Base-by-base conservation (phyloP, 2,329 filamentous ascomycete species). In the Paracamarosporium sp. region DNA sequence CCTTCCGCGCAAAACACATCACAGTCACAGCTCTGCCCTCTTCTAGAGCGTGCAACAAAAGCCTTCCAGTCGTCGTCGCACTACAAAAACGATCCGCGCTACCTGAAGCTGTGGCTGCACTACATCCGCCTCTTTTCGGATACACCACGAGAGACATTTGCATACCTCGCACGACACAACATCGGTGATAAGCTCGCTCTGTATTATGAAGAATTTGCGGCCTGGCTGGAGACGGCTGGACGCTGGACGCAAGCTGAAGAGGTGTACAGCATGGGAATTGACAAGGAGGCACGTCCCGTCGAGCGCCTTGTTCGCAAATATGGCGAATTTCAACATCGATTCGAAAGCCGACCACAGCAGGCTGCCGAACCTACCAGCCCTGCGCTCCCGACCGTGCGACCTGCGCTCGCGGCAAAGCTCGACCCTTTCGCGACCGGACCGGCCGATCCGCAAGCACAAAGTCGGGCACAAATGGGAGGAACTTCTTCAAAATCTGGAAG, bases 131-230 rank as follows among this genome's bases (percentile, higher is more conserved):
- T 97, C 68, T 98, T 98, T 78, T 91, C 92, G 4, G 95, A 98
- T 73, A 84, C 92, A n/a, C 93, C 94, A 2, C 88, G 94, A 51
- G 95, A 99, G 78, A 92, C 91, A 0, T 99, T 93, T 74, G 88
- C 95, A 45, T 99, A 96, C 72, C 83, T 99, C 33, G 90, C 94
- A 12, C 90, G 93, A 50, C 93, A 99, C 73, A 85, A 84, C 61
- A 92, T 99, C 59, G 95, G 94, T 59, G 93, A 97, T 70, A 82
- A 84, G 0, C 84, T 99, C 2, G 95, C 95, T 1, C 81, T 98
- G 3, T 99, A 93, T 76, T 99, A 99, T 77, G 95, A 99, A 75
- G 95, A 98, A 72, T 99, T 96, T 73, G 93, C 95, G 1, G 90
- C 88, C 1, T 98, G 93, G 92, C 82, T 99, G 6, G 95, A 99